Base-by-base conservation (phyloP, 75 land plant species). In the Cryptomeria japonica region DNA sequence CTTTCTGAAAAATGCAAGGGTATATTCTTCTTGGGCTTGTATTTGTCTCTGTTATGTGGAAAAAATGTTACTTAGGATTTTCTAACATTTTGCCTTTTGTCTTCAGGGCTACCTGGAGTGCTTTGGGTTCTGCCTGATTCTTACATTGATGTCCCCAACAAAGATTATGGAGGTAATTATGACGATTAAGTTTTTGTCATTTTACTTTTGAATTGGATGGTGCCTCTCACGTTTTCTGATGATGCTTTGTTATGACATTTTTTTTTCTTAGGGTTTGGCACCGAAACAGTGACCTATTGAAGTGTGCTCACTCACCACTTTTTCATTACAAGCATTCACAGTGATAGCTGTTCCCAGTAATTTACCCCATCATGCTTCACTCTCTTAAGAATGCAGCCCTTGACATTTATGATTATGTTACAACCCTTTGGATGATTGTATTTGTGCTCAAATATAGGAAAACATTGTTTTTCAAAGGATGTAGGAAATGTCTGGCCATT, bases 61-160 rank as follows among this genome's bases (percentile, higher is more conserved):
- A n/a, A 82, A 39, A 79, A 79, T 6, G 39, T 44, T 44, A 28
- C 46, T 46, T 28, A n/a, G 16, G 47, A 11, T 1, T 82, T 44
- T 4, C 0, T 82, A 82, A 16, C 34, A 82, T 46, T 34, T 41
- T 70, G 79, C 7, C 36, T 34, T 78, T 77, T 80, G 12, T 9
- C 4, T 88, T 68, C 73, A 95, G 96, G 95, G 75, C 44, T 95
- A 86, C 96, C 96, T 79, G 96, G 96, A 32, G 96, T 95, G 86
- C 93, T 95, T 14, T 95, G 96, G 96, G 96, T 95, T 44, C 39
- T 95, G 85, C 96, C 96, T 9, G 96, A 95, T 91, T 95, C 96
- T 2, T 95, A 95, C 72, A 92, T 95, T 86, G 96, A 95, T 88
- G 96, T 95, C 28, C 94, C 93, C 22, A 95, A 95, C 86, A 95